Base-by-base conservation (phyloP, 23 red algal species). In the Gracilaria caudata region DNA sequence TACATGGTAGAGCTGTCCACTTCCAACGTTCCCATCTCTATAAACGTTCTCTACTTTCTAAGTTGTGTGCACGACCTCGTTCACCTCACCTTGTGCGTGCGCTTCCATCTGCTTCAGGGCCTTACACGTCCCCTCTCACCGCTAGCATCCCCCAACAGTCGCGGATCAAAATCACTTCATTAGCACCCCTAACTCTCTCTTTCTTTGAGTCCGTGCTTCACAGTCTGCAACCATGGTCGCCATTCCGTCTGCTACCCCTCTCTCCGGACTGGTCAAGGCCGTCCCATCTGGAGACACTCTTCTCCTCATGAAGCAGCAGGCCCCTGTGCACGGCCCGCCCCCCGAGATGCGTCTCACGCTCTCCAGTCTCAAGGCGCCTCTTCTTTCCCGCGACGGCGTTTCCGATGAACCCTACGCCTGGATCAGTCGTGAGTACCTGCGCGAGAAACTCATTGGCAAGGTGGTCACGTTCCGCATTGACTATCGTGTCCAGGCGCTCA, bases 331-430 rank as follows among this genome's bases (percentile, higher is more conserved):
- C 53, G 94, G 88, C 29, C 94, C 94, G 20, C 94, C 94, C 78
- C 94, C 94, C 6, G 88, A 96, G 90, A 64, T 96, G 44, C 83
- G 94, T 41, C 59, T 96, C 51, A 72, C 87, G 44, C 88, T 96
- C 12, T 73, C 87, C 12, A 92, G 87, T 40, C 39, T 96, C 23
- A 61, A 76, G 37, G 94, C 87, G 10, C 94, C 94, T 1, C 64
- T 74, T 41, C 81, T 95, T 37, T 79, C 86, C 53, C 66, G 80
- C 34, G 81, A 93, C 55, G 80, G 43, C 46, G 39, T 83, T 58
- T 87, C 68, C 2, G 94, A 96, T 78, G 88, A 96, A 47, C 79
- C 94, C 19, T 77, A 66, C 81, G 94, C 94, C 34, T 96, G 81
- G 80, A 74, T 54, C 45, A 61, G 65, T 38, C 83, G 94, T 39